A percentile compares a stretch with the other conserved stretches of the same genome.
These are phyloP conservation scores for Neolentinus lepideus DNA, from an alignment of 1,284 basidiomycete species.

Conservation along the genomic window DNA sequence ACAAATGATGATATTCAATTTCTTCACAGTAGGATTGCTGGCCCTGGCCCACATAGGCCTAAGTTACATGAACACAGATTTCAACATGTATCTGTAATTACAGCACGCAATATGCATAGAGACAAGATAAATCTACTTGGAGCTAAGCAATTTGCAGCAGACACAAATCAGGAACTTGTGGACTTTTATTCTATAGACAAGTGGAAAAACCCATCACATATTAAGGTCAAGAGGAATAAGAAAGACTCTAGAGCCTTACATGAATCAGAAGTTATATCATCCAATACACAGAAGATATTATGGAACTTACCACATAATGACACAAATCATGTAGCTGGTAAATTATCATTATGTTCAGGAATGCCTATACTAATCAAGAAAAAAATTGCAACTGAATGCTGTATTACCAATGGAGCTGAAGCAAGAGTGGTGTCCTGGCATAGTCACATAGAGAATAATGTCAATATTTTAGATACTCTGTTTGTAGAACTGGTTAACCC, in stretches of 20 bases:
- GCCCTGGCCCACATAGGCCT: slow-evolving; percentile 1
- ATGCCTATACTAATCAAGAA: neutral
- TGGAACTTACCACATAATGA: neutral
- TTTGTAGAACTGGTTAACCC: slow-evolving; percentile 24
- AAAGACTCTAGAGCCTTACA: slow-evolving; percentile 2
- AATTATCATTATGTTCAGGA: neutral
- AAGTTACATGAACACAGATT: slow-evolving; percentile 17
- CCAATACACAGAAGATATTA: neutral
- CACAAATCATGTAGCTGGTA: neutral
- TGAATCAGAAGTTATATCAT: neutral
- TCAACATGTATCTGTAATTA: slow-evolving; percentile 25
- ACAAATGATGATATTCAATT: slow-evolving; percentile 24
- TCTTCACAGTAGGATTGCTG: slow-evolving; percentile 16
- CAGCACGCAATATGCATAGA: slow-evolving; percentile 15
- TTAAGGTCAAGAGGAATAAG: neutral
- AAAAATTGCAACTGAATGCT: neutral
- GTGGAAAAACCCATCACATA: neutral
- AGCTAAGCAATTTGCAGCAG: slow-evolving; percentile 19
- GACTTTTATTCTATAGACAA: slow-evolving; percentile 25
- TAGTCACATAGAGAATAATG: neutral
- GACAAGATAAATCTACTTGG: slow-evolving; percentile 24
- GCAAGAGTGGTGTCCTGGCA: too few relatives aligned
- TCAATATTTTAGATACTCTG: neutral
- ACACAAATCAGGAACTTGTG: slow-evolving; percentile 18
- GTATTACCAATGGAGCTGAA: too few relatives aligned